Evolutionary conservation across 345 rosid species (phyloP).

Genomic region (Conringia planisiliqua): DNA sequence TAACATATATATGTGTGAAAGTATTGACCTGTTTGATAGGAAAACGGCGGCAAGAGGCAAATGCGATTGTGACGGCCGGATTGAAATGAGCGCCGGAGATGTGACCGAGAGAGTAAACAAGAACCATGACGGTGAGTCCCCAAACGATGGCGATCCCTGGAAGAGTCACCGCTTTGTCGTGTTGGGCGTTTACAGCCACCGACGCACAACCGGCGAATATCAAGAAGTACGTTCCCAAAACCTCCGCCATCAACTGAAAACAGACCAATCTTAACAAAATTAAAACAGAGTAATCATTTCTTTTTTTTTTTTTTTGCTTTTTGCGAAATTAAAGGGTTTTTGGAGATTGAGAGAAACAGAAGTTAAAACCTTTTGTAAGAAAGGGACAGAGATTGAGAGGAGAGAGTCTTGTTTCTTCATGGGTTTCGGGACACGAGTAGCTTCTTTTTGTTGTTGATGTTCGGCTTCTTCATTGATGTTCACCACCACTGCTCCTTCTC

Average conservation of each 20-base stretch:
- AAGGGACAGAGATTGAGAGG: constrained; percentile 53
- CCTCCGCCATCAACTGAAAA: constrained; percentile 72
- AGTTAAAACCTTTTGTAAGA: constrained; percentile 70
- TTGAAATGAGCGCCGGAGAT: constrained; percentile 98
- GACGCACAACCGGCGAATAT: constrained; percentile 86
- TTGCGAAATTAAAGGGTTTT: not conserved
- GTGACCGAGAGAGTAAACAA: constrained; percentile 83
- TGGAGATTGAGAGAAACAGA: not conserved
- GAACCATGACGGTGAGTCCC: constrained; percentile 89
- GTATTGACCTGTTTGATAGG: constrained; percentile 66
- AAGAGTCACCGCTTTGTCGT: constrained; percentile 60
- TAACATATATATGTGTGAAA: not conserved
- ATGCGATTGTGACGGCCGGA: constrained; percentile 93
- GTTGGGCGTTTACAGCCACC: constrained; percentile 63
- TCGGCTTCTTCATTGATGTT: constrained; percentile 43
- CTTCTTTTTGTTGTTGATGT: constrained; percentile 23
- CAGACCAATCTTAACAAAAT: not conserved
- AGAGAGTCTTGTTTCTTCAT: constrained; percentile 40
- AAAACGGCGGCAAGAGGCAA: constrained; percentile 75
- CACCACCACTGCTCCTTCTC: constrained; percentile 44
- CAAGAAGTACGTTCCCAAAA: constrained; percentile 80
- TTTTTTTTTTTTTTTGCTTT: not conserved
- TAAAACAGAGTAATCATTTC: not conserved
- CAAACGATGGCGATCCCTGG: constrained; percentile 79
- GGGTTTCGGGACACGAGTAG: not conserved